Evolutionary conservation across 1,139 yeast genomes (phyloP).

Genomic region (Yamadazyma atlantica): DNA sequence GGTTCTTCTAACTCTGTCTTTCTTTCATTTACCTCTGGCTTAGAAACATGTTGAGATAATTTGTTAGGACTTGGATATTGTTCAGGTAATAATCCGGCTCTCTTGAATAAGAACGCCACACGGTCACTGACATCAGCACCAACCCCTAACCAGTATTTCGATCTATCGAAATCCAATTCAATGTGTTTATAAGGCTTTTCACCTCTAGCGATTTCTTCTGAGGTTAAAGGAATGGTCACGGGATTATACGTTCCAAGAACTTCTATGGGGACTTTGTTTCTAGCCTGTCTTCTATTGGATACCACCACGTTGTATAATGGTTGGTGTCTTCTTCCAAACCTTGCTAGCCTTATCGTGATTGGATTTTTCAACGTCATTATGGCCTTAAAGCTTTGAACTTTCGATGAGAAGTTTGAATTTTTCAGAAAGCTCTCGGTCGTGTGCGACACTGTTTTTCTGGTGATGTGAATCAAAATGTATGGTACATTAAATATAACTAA

Average conservation of each 20-base stretch:
- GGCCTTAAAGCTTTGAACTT: not conserved
- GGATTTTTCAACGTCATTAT: constrained; percentile 20
- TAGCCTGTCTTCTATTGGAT: constrained; percentile 67
- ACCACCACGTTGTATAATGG: constrained; percentile 94
- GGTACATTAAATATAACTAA: not conserved
- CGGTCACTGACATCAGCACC: constrained; percentile 97
- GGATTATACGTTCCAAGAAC: constrained; percentile 95
- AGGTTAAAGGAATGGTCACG: constrained; percentile 66
- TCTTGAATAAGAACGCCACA: constrained; percentile 73
- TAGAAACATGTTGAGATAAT: constrained; percentile 34
- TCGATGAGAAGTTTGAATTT: not conserved
- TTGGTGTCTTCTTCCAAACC: constrained; percentile 86
- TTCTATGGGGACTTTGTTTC: constrained; percentile 87
- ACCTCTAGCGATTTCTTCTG: constrained; percentile 53
- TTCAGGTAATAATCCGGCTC: constrained; percentile 74
- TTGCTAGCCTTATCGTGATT: constrained; percentile 71
- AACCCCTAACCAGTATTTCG: constrained; percentile 97
- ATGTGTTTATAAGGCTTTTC: constrained; percentile 73
- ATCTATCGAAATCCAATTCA: constrained; percentile 78
- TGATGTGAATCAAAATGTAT: not conserved
- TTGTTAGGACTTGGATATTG: constrained; percentile 61
- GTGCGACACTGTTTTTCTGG: not conserved
- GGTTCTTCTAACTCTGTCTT: constrained; percentile 34
- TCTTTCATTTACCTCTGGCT: constrained; percentile 27
- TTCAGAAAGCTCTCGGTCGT: not conserved